Conservation (phyloP, 371 early-diverging fungal genomes). For the Mortierella sp. region DNA sequence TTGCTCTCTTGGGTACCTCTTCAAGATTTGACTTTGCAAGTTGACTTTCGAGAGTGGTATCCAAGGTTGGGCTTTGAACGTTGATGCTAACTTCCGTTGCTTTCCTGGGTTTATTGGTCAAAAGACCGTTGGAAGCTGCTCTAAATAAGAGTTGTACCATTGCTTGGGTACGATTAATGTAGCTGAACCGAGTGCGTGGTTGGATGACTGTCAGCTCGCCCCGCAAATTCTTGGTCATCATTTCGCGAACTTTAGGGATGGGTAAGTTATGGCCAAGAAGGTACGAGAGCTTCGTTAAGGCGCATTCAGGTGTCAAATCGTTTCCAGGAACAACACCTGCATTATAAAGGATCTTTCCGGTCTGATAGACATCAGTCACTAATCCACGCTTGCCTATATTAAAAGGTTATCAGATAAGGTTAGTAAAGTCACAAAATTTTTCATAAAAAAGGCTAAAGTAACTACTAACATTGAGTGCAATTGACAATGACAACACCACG, state of each 20-base stretch:
- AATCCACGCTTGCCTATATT: constrained; percentile 80
- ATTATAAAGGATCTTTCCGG: constrained; percentile 85
- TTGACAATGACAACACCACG: constrained; percentile 97
- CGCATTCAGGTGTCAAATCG: constrained; percentile 99
- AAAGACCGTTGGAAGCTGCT: constrained; percentile 35
- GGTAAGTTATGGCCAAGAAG: constrained; percentile 79
- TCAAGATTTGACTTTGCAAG: constrained; percentile 14
- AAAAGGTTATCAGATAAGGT: not conserved
- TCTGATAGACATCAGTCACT: constrained; percentile 93
- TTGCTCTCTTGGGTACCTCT: not conserved
- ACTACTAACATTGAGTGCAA: constrained; percentile 84
- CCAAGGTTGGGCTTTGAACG: constrained; percentile 22
- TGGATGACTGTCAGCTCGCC: constrained; percentile 90
- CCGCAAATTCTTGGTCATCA: constrained; percentile 89
- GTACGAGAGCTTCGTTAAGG: constrained; percentile 94
- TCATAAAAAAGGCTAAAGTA: not conserved
- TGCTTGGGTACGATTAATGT: constrained; percentile 63
- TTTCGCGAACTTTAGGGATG: constrained; percentile 78
- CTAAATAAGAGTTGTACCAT: constrained; percentile 66
- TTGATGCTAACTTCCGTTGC: not conserved
- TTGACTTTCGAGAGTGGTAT: constrained; percentile 4
- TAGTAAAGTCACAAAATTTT: not conserved
- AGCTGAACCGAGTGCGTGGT: constrained; percentile 70
- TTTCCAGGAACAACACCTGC: constrained; percentile 94
- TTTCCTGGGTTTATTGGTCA: constrained; percentile 18